phyloP scores from a whole-genome alignment of 805 yeast genomes.

The Candida ponderosae region DNA sequence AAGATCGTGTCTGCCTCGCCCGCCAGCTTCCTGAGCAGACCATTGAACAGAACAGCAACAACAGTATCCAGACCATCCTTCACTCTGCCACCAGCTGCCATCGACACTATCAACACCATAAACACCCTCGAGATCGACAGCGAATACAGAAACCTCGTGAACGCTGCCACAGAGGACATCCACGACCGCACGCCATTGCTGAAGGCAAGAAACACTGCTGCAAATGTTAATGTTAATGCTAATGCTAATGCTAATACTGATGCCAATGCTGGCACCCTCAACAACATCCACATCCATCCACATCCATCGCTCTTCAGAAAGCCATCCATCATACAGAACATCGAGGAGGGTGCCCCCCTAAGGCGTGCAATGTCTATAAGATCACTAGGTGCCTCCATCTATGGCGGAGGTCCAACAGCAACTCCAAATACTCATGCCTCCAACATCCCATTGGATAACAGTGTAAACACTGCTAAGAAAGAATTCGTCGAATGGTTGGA shows the following conservation, averaged over 20 bases:
- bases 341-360: constrained; percentile 1
- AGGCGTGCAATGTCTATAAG: constrained; percentile 1
- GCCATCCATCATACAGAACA: neutral
- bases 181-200: constrained; percentile 19
- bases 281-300: too few species aligned
- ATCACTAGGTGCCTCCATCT: constrained; percentile 5
- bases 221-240: too few species aligned
- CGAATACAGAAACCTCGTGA: neutral
- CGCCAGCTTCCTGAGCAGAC: constrained; percentile 1
- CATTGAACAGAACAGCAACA: neutral
- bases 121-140: neutral
- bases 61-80: neutral
- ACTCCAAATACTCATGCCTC: neutral
- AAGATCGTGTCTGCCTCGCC: constrained; percentile 13
- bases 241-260: neutral
- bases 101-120: constrained; percentile 3
- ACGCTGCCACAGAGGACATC: neutral
- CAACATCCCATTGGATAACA: constrained; percentile 8
- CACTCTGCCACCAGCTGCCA: constrained; percentile 17
- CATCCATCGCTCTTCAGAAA: constrained; percentile 1
- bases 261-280: neutral
- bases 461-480: constrained; percentile 28
- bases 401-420: constrained; percentile 11
- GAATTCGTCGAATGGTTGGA: constrained; percentile 67
- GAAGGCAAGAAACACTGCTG: neutral